phyloP scores from a whole-genome alignment of 176 grass and related monocot species.

The bread wheat (Triticum aestivum) region DNA sequence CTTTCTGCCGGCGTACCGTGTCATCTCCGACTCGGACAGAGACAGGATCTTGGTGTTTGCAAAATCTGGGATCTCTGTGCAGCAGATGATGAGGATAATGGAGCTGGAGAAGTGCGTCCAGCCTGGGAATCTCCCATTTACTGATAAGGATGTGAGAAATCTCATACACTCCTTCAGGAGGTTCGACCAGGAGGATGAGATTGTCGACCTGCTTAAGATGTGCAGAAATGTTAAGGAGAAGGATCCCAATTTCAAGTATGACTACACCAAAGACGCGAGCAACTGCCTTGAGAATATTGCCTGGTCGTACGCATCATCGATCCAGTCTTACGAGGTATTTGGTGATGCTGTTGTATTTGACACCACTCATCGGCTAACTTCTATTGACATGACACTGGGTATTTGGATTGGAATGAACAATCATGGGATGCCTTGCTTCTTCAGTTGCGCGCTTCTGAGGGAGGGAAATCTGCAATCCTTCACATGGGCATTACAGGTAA shows the following conservation, averaged over 20 bases:
- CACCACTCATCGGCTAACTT: constrained; percentile 45
- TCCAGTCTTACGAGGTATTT: constrained; percentile 62
- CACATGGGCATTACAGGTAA: constrained; percentile 67
- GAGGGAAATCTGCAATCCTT: constrained; percentile 54
- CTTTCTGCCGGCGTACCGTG: constrained; percentile 49
- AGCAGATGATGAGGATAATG: constrained; percentile 74
- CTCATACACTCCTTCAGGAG: constrained; percentile 70
- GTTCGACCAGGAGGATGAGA: constrained; percentile 49
- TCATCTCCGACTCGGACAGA: constrained; percentile 54
- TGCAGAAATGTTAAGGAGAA: constrained; percentile 63
- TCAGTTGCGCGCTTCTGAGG: constrained; percentile 44
- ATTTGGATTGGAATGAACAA: constrained; percentile 82
- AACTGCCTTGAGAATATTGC: constrained; percentile 56
- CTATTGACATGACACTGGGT: constrained; percentile 50
- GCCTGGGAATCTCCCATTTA: constrained; percentile 64
- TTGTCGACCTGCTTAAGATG: constrained; percentile 50
- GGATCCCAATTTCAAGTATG: constrained; percentile 53
- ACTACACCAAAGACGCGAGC: constrained; percentile 44
- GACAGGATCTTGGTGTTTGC: constrained; percentile 56
- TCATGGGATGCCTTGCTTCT: constrained; percentile 59
- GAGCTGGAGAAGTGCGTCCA: constrained; percentile 68
- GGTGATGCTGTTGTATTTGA: constrained; percentile 71
- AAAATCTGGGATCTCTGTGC: constrained; percentile 67
- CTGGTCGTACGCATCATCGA: constrained; percentile 63
- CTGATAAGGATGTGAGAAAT: constrained; percentile 81